Conservation (phyloP, 441 rosid species). For the Kokia cookei region DNA sequence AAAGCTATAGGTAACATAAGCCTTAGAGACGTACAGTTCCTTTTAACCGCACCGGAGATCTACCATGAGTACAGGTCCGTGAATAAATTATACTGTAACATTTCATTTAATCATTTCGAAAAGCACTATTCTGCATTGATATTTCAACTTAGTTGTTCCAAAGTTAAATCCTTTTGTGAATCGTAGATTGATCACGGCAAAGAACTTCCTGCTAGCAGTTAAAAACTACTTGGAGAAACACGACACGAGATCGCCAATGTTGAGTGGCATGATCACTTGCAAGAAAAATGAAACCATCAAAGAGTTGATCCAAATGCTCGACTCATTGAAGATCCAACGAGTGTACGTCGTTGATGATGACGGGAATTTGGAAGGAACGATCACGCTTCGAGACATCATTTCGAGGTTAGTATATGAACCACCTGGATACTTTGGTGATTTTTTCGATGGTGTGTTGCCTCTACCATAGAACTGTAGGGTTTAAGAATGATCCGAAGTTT, state of each 20-base stretch:
- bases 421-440: slow-evolving; percentile 89
- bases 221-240: slow-evolving; percentile 56
- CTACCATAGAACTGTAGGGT: neutral
- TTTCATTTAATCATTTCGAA: slow-evolving; percentile 6
- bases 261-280: slow-evolving; percentile 73
- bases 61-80: slow-evolving; percentile 76
- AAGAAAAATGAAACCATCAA: slow-evolving; percentile 49
- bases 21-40: slow-evolving; percentile 83
- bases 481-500: no score
- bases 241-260: slow-evolving; percentile 41
- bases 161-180: neutral
- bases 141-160: no score
- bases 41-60: slow-evolving; percentile 86
- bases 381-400: slow-evolving; percentile 87
- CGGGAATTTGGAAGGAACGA: slow-evolving; percentile 85
- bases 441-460: slow-evolving; percentile 89
- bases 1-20: slow-evolving; percentile 87
- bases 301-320: slow-evolving; percentile 70
- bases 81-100: neutral
- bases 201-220: slow-evolving; percentile 68
- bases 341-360: slow-evolving; percentile 70
- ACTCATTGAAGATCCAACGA: slow-evolving; percentile 62
- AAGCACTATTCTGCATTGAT: neutral
- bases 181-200: slow-evolving; percentile 81
- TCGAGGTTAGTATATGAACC: slow-evolving; percentile 94